Evolutionary conservation across 305 asterid genomes (phyloP).

Genomic region (Stenogyne calaminthoides): DNA sequence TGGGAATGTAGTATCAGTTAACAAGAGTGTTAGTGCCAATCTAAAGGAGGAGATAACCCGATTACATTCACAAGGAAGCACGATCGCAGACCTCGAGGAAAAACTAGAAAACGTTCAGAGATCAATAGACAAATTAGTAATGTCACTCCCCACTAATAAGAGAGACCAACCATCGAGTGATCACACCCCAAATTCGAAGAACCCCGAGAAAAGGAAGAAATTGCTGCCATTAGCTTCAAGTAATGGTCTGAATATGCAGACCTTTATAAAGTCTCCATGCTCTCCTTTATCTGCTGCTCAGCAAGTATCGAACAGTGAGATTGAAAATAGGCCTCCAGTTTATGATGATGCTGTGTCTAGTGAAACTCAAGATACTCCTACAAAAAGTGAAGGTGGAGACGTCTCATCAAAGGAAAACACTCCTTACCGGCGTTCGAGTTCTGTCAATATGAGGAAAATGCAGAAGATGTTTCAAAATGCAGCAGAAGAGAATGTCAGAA

Average conservation of each 20-base stretch:
- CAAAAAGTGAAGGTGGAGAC: constrained; percentile 84
- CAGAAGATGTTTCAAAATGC: constrained; percentile 97
- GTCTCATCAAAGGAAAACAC: constrained; percentile 85
- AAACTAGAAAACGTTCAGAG: constrained; percentile 93
- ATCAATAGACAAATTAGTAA: constrained; percentile 85
- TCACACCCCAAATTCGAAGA: constrained; percentile 53
- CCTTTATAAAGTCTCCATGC: constrained; percentile 81
- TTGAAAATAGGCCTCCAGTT: constrained; percentile 77
- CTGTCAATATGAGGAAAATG: constrained; percentile 97
- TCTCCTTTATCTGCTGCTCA: constrained; percentile 76
- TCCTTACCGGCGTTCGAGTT: constrained; percentile 88
- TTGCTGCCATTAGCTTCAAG: constrained; percentile 78
- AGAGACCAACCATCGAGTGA: constrained; percentile 55
- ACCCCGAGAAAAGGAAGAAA: constrained; percentile 69
- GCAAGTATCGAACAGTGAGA: constrained; percentile 62
- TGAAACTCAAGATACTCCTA: constrained; percentile 80
- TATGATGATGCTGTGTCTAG: constrained; percentile 55
- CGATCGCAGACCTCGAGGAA: constrained; percentile 92
- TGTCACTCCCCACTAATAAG: constrained; percentile 73
- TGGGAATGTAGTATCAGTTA: constrained; percentile 54
- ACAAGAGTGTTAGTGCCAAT: constrained; percentile 93
- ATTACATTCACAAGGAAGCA: constrained; percentile 96
- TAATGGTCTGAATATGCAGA: constrained; percentile 66
- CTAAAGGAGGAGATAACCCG: constrained; percentile 92
- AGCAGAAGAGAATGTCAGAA: constrained; percentile 98